Evolutionary conservation across 164 flowering plant genomes (phyloP), one percentile per base, ranked within the genome.

Genomic region (Cinnamomum micranthum): DNA sequence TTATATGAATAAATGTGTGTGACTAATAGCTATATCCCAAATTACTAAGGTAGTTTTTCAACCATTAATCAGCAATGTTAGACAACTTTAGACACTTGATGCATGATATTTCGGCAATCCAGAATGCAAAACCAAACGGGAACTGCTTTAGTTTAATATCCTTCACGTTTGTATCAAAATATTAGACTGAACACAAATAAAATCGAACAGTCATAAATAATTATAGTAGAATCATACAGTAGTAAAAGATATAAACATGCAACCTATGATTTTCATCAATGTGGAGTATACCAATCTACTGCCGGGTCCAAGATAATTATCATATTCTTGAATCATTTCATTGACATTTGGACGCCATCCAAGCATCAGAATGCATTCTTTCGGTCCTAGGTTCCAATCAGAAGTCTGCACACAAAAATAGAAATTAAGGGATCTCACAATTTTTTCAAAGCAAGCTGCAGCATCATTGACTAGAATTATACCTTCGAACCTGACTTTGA

Each of bases 271-370:
- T 23, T 51, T 69, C 70, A 69, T 28, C 27, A 73, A 73, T 50
- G 71, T 68, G 31, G 14, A 70, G 63, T 78, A 78, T 90, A 95
- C 99, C 95, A 95, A 62, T 51, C 80, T 80, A 81, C 99, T 95
- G 76, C 97, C 97, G 41, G 99, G 98, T 71, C 99, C 99, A 79
- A 95, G 98, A 83, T 95, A 95, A 78, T 87, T 89, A 78, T 93
- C 97, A 81, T 93, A 95, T 84, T 95, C 99, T 75, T 78, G 84
- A 80, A 95, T 89, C 99, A 95, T 95, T 72, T 93, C 95, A 33
- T 84, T 84, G 75, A 95, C 90, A 81, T 91, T 92, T 47, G 92
- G 84, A 58, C 98, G 95, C 99, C 99, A 95, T 31, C 99, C 99
- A 79, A 95, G 92, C 85, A 95, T 75, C 80, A 95, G 92, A 77